Conservation (phyloP, 2,329 filamentous ascomycete species). For the Diplodia corticola region DNA sequence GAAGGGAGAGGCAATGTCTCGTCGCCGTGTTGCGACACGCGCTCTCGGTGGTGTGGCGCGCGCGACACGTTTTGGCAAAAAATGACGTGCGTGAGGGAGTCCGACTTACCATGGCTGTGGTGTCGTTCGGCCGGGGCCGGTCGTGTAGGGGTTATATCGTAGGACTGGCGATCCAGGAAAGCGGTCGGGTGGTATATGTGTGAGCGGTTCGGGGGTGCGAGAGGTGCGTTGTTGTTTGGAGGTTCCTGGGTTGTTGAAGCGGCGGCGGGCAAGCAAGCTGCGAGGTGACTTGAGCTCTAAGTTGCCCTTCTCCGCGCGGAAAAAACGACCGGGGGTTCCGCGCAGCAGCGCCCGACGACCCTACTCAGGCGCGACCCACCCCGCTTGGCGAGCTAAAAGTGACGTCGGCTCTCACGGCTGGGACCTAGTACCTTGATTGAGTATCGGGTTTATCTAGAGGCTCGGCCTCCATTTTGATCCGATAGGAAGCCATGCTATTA, state of each 20-base stretch:
- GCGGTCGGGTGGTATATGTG: not conserved
- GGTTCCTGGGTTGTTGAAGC: slow-evolving; percentile 19
- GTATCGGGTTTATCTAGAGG: not conserved
- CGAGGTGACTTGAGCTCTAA: slow-evolving; percentile 20
- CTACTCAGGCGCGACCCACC: not conserved
- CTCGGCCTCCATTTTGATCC: not conserved
- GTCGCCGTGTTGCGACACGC: not conserved
- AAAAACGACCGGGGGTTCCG: slow-evolving; percentile 19
- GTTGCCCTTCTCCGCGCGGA: slow-evolving; percentile 17
- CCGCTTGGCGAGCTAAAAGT: not conserved
- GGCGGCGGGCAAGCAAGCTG: slow-evolving; percentile 6
- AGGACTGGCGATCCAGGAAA: not conserved
- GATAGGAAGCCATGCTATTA: not conserved
- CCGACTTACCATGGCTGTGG: slow-evolving; percentile 17
- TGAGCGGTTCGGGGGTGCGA: not conserved
- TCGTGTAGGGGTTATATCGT: not conserved
- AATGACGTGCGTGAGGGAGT: not conserved
- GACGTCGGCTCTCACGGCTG: not conserved
- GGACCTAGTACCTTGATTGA: no score
- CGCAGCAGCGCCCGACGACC: slow-evolving; percentile 8
- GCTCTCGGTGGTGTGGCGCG: not conserved
- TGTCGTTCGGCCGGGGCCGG: not conserved
- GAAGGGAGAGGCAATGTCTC: not conserved
- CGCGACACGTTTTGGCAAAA: not conserved
- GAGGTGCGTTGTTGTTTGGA: not conserved